These are phyloP conservation scores for Edaphochlamys debaryana DNA, from an alignment of 139 green algal species.

Conservation along the genomic window DNA sequence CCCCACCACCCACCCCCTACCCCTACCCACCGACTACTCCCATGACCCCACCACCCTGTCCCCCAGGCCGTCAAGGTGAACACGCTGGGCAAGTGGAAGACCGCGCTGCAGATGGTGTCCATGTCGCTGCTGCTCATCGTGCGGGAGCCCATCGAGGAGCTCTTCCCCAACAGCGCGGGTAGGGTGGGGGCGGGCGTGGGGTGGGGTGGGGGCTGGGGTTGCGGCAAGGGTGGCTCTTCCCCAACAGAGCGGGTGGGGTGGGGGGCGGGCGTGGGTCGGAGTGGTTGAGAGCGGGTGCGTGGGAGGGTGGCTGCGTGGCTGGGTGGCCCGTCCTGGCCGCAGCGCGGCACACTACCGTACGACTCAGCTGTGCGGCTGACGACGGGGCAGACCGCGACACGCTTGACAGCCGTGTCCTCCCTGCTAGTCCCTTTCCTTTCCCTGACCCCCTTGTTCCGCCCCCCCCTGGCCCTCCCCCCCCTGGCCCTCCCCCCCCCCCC, in stretches of 20 bases:
- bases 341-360: no score
- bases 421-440: no score
- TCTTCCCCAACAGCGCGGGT: conserved; percentile 16
- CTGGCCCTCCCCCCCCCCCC: not conserved
- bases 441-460: no score
- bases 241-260: not conserved
- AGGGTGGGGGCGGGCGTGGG: conserved; percentile 5
- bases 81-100: conserved; percentile 92
- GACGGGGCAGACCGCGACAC: no score
- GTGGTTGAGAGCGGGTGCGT: no score
- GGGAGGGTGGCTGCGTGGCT: no score
- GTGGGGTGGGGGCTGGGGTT: not conserved
- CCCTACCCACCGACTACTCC: not conserved
- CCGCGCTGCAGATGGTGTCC: conserved; percentile 74
- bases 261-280: not conserved
- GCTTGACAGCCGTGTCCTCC: no score
- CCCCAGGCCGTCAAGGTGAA: conserved; percentile 85
- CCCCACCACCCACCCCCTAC: not conserved
- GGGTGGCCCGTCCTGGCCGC: no score
- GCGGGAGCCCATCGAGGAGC: conserved; percentile 50
- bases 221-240: no score
- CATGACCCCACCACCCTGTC: not conserved
- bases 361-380: no score
- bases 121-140: conserved; percentile 77
- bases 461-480: no score